phyloP scores from a whole-genome alignment of 2,329 filamentous ascomycete species.

The Didymella pinodella region DNA sequence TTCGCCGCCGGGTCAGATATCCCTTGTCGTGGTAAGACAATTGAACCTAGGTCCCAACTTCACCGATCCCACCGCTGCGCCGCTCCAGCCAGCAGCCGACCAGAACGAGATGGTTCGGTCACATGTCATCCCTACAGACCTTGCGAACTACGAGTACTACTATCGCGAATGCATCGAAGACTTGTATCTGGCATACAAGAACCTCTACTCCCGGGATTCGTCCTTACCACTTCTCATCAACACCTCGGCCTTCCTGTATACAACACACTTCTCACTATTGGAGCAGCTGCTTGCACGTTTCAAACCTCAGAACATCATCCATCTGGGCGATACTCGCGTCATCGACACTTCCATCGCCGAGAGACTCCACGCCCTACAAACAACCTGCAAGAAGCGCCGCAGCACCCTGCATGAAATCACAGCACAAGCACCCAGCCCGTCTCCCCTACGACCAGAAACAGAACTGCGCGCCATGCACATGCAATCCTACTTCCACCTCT shows the following conservation, averaged over 20 bases:
- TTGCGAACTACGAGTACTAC: slow-evolving; percentile 71
- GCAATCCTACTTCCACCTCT: slow-evolving; percentile 78
- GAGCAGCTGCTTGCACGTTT: slow-evolving; percentile 63
- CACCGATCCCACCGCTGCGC: slow-evolving; percentile 60
- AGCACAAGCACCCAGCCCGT: slow-evolving; percentile 55
- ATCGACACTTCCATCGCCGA: slow-evolving; percentile 65
- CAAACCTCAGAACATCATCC: slow-evolving; percentile 68
- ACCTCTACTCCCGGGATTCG: slow-evolving; percentile 52
- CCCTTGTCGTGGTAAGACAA: slow-evolving; percentile 67
- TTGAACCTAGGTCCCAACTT: slow-evolving; percentile 74
- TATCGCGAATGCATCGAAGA: slow-evolving; percentile 71
- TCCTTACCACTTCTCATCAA: slow-evolving; percentile 72
- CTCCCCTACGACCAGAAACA: slow-evolving; percentile 64
- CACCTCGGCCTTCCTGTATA: slow-evolving; percentile 76
- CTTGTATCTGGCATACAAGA: slow-evolving; percentile 66
- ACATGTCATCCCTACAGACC: slow-evolving; percentile 72
- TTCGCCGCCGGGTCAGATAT: slow-evolving; percentile 72
- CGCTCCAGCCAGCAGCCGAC: slow-evolving; percentile 30
- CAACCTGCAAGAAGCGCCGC: slow-evolving; percentile 47
- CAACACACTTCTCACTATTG: slow-evolving; percentile 72
- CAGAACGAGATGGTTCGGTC: slow-evolving; percentile 61
- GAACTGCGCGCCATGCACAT: slow-evolving; percentile 77
- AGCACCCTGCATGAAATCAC: slow-evolving; percentile 63
- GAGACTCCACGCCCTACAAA: slow-evolving; percentile 62
- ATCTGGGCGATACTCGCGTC: slow-evolving; percentile 61